A percentile compares a stretch with the other conserved stretches of the same genome.
Conservation (phyloP, 352 stramenopile species). For the Phytophthora melonis region DNA sequence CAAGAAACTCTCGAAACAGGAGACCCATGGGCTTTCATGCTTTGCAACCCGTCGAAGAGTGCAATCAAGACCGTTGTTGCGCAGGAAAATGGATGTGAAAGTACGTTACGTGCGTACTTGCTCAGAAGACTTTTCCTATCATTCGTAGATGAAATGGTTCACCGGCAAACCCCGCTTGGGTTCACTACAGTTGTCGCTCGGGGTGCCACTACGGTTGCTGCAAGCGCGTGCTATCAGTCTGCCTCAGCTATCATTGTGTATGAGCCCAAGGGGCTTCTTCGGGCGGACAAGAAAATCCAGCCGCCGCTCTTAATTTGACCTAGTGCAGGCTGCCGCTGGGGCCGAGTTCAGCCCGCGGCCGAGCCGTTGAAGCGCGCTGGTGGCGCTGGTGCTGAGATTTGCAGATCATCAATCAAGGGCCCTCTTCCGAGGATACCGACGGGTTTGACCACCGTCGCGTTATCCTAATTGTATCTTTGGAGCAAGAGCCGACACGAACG, state of each 20-base stretch:
- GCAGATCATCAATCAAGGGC: slow-evolving; percentile 27
- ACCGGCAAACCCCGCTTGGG: not conserved
- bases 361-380: slow-evolving; percentile 4
- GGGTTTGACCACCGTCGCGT: slow-evolving; percentile 17
- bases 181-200: not conserved
- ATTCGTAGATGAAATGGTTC: too few species aligned
- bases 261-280: not conserved
- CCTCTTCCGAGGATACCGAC: not conserved
- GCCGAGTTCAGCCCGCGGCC: slow-evolving; percentile 5
- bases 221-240: not conserved
- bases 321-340: not conserved
- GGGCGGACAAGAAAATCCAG: slow-evolving; percentile 33
- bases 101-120: too few species aligned
- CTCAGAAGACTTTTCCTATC: too few species aligned
- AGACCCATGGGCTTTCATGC: not conserved
- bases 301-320: not conserved
- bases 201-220: not conserved
- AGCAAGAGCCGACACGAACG: slow-evolving; percentile 7
- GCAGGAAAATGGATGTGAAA: too few species aligned
- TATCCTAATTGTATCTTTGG: not conserved
- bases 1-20: too few species aligned
- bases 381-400: slow-evolving; percentile 14
- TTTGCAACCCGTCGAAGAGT: not conserved
- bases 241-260: not conserved
- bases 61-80: not conserved